Conservation (phyloP, 2,329 filamentous ascomycete species). For the Blastomyces gilchristii region DNA sequence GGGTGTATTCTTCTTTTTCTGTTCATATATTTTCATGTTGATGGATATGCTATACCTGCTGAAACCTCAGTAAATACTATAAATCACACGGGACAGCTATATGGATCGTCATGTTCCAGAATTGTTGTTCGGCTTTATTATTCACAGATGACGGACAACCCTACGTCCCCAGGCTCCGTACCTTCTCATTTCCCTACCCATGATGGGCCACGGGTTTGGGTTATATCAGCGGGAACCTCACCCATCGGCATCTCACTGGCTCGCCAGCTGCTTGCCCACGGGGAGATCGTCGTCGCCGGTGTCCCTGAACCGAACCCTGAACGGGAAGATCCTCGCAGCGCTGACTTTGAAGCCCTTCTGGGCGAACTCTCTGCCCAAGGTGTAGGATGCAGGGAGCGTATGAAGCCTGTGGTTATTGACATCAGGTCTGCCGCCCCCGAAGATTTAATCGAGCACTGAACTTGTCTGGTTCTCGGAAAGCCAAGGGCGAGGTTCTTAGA, state of each 20-base stretch:
- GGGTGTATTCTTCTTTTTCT: not conserved
- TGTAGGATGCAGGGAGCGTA: constrained; percentile 68
- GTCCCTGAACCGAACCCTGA: constrained; percentile 70
- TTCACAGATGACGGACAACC: constrained; percentile 29
- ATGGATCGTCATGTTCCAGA: constrained; percentile 10
- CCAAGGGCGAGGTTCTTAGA: not conserved
- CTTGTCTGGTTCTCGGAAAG: no score
- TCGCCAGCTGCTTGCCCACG: constrained; percentile 72
- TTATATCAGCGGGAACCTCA: constrained; percentile 77
- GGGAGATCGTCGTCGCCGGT: constrained; percentile 81
- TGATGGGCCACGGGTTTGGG: constrained; percentile 73
- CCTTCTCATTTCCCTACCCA: constrained; percentile 48
- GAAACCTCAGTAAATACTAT: not conserved
- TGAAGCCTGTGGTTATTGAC: constrained; percentile 53
- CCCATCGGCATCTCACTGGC: constrained; percentile 76
- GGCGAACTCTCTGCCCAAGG: constrained; percentile 46
- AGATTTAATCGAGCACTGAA: not conserved
- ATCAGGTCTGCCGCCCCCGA: constrained; percentile 34
- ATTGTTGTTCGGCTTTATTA: constrained; percentile 5
- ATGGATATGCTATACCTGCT: not conserved
- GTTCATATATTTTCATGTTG: not conserved
- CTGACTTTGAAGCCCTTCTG: constrained; percentile 71
- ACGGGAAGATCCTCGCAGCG: constrained; percentile 58
- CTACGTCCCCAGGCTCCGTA: constrained; percentile 24
- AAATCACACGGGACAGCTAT: constrained; percentile 1